Conservation (phyloP, 2,329 filamentous ascomycete species). For the Chaetomium globosum region DNA sequence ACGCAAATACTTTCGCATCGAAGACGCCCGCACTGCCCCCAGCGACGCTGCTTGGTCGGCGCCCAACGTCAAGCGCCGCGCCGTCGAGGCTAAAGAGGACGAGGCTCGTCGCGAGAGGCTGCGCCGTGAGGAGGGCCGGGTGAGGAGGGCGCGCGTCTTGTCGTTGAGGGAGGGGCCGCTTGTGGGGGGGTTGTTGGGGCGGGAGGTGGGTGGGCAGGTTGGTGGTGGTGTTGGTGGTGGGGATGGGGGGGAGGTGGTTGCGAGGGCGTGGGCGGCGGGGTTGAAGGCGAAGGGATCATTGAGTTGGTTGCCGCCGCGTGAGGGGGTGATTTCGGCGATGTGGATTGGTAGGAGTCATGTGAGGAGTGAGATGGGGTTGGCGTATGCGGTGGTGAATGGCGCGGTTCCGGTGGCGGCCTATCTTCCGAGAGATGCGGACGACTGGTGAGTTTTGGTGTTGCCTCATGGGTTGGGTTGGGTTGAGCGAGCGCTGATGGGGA, state of each 20-base stretch:
- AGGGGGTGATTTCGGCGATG: background rate
- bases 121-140: conserved; percentile 1
- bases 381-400: conserved; percentile 42
- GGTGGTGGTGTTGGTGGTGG: background rate
- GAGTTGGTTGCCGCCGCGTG: conserved; percentile 40
- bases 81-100: conserved; percentile 13
- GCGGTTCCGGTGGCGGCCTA: conserved; percentile 46
- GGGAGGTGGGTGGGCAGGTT: conserved; percentile 9
- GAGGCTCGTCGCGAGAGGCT: background rate
- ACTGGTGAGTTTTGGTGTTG: conserved; percentile 41
- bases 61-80: conserved; percentile 32
- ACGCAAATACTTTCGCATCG: conserved; percentile 69
- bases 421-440: conserved; percentile 49
- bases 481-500: background rate
- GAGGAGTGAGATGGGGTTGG: conserved; percentile 34
- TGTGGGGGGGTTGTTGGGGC: conserved; percentile 24
- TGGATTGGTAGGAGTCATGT: conserved; percentile 30
- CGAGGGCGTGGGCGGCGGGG: conserved; percentile 42
- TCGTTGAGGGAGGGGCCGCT: conserved; percentile 1
- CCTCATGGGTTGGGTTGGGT: too few species aligned
- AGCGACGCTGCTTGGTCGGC: conserved; percentile 29
- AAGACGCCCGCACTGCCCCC: conserved; percentile 55
- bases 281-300: conserved; percentile 47
- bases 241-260: conserved; percentile 2
- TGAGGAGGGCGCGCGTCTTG: conserved; percentile 13